A percentile compares a stretch with the other conserved stretches of the same genome.
Conservation (phyloP, 768 basidiomycete species). For the Tulasnella sp. region DNA sequence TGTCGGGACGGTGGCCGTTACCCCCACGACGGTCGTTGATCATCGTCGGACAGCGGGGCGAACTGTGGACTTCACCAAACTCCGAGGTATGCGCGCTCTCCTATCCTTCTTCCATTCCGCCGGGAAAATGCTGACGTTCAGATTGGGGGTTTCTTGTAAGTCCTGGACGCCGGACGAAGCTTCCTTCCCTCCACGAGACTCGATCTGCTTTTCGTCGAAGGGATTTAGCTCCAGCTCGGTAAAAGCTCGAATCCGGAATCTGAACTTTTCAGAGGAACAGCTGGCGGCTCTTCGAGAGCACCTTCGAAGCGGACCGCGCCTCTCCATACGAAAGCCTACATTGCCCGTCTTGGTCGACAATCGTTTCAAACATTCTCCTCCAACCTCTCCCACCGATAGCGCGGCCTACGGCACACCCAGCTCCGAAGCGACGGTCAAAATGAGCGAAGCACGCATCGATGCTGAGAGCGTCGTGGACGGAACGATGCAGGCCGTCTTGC, state of each 20-base stretch:
- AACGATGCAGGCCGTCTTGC: neutral
- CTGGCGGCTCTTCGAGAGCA: neutral
- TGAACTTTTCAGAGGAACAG: neutral
- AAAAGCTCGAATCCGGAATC: neutral
- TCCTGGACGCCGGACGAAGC: neutral
- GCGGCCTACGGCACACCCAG: neutral
- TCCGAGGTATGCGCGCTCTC: neutral
- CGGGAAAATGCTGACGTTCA: neutral
- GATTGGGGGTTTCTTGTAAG: neutral
- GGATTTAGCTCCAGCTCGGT: neutral
- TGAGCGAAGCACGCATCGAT: neutral
- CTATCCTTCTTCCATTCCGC: neutral
- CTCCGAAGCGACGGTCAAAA: neutral
- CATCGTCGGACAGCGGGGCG: neutral
- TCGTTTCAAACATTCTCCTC: neutral
- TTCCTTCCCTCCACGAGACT: neutral
- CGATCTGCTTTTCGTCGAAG: neutral
- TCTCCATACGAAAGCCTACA: neutral
- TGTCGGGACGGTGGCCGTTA: neutral
- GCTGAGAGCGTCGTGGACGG: neutral
- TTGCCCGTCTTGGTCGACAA: neutral
- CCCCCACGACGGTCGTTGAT: neutral
- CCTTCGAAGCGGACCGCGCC: neutral
- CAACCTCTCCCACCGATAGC: neutral
- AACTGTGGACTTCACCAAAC: neutral